A percentile compares a stretch with the other conserved stretches of the same genome.
These are phyloP conservation scores for Alternaria angustiovoidea DNA, from an alignment of 2,329 filamentous ascomycete genomes.

Conservation along the genomic window DNA sequence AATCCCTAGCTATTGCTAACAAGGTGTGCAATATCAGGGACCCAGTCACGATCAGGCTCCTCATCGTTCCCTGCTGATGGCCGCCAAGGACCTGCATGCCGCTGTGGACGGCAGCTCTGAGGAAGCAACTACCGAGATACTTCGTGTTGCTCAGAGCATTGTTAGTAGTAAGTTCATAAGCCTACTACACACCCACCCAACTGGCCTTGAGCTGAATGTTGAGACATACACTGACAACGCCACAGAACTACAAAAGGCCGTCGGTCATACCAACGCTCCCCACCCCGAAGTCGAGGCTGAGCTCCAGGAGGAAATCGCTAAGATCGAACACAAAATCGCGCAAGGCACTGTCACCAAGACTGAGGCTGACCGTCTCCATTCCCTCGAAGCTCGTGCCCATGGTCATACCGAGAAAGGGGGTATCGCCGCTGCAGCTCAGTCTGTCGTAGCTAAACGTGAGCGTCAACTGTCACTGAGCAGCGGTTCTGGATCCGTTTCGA, in stretches of 20 bases:
- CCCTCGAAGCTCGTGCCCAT: conserved; percentile 51
- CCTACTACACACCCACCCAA: not conserved
- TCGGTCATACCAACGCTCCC: conserved; percentile 34
- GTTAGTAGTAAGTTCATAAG: conserved; percentile 38
- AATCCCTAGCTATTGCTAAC: conserved; percentile 35
- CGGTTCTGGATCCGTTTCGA: conserved; percentile 7
- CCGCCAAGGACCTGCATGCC: conserved; percentile 39
- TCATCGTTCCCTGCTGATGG: conserved; percentile 31
- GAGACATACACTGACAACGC: conserved; percentile 12
- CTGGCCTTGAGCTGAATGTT: not conserved
- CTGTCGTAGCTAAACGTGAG: conserved; percentile 46
- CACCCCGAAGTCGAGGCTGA: conserved; percentile 42
- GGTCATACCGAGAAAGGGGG: conserved; percentile 47
- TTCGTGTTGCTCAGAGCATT: conserved; percentile 35
- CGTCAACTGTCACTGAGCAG: conserved; percentile 28
- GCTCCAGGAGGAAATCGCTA: conserved; percentile 41
- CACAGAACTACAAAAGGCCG: conserved; percentile 42
- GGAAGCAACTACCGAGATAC: conserved; percentile 37
- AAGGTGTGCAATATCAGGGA: conserved; percentile 27
- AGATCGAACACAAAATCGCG: conserved; percentile 44
- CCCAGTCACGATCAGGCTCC: conserved; percentile 20
- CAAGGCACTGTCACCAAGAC: conserved; percentile 48
- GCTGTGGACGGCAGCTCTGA: conserved; percentile 34
- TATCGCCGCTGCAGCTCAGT: conserved; percentile 51
- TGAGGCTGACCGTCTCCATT: conserved; percentile 53